These are phyloP conservation scores for Aspergillus unguis DNA, from an alignment of 2,329 filamentous ascomycete genomes.

Conservation along the genomic window DNA sequence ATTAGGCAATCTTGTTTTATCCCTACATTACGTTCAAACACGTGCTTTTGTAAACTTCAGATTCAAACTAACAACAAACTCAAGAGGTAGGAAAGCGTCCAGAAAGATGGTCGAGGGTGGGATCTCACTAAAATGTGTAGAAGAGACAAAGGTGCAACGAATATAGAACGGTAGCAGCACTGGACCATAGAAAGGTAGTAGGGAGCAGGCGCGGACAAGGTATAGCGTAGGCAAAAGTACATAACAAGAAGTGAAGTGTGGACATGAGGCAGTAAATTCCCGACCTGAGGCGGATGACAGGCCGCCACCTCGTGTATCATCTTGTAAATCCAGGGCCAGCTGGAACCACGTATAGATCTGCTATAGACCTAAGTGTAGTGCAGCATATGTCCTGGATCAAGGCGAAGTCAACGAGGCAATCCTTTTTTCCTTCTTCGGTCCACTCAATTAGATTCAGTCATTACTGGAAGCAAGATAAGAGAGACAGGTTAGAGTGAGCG, in stretches of 20 bases:
- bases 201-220: slow-evolving; percentile 28
- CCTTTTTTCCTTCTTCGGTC: slow-evolving; percentile 22
- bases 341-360: slow-evolving; percentile 15
- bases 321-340: slow-evolving; percentile 23
- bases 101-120: slow-evolving; percentile 24
- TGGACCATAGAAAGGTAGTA: slow-evolving; percentile 24
- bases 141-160: slow-evolving; percentile 21
- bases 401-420: slow-evolving; percentile 18
- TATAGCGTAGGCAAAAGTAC: slow-evolving; percentile 40
- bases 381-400: slow-evolving; percentile 25
- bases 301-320: slow-evolving; percentile 23
- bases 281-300: slow-evolving; percentile 19
- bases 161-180: slow-evolving; percentile 21
- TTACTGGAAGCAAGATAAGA: slow-evolving; percentile 31
- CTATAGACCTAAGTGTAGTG: slow-evolving; percentile 16
- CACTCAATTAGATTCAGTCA: slow-evolving; percentile 30
- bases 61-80: slow-evolving; percentile 23
- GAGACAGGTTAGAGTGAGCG: slow-evolving; percentile 30
- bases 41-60: slow-evolving; percentile 18
- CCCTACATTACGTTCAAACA: neutral
- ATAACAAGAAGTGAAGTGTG: slow-evolving; percentile 37
- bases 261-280: slow-evolving; percentile 25
- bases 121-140: slow-evolving; percentile 27
- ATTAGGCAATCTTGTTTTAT: neutral
- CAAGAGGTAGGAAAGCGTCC: slow-evolving; percentile 19